Base-by-base conservation (phyloP, 78 protist species). In the Emiliania huxleyi region DNA sequence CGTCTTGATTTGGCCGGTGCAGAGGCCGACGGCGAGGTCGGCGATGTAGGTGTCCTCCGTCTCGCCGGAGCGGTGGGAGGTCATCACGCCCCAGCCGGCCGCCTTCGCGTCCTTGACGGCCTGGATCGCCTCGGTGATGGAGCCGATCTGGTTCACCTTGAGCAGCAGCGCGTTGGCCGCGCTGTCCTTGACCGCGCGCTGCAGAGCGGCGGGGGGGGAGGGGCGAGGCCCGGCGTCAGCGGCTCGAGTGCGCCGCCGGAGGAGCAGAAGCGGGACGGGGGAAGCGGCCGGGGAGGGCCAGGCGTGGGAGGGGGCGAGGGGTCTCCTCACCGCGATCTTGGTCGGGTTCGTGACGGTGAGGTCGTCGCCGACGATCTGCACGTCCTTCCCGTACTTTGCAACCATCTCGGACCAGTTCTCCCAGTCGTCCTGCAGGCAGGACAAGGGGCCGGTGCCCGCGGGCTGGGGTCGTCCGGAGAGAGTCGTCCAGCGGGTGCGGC, bases 361-460 rank as follows among this genome's bases (percentile, higher is more conserved):
- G 94, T 99, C 99, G 69, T 99, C 99, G 79, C 99, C 99, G 44
- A 99, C 99, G 40, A 99, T 85, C 96, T 97, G 98, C 35, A 93
- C 85, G 46, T 11, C 37, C 38, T 11, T n/a, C 48, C 79, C 93
- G 40, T 40, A 3, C 33, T 40, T 25, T 40, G 90, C 89, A 0
- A 96, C 94, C 81, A 98, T 69, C 49, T 25, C 43, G 15, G 55
- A 1, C 93, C 95, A 99, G 43, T 96, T 12, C 43, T 94, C 99
- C 96, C 96, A 99, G 98, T 99, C 99, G 95, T 98, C 98, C 93
- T 91, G 55, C 55, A 11, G 23, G 55, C 55, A 11, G 11, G 23
- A 48, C 55, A 11, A 48, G 23, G 55, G n/a, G n/a, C n/a, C n/a
- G n/a, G n/a, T n/a, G n/a, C n/a, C n/a, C n/a, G n/a, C n/a, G n/a